These are phyloP conservation scores for Caloboletus inedulis DNA, from an alignment of 1,284 basidiomycete genomes.

Conservation along the genomic window DNA sequence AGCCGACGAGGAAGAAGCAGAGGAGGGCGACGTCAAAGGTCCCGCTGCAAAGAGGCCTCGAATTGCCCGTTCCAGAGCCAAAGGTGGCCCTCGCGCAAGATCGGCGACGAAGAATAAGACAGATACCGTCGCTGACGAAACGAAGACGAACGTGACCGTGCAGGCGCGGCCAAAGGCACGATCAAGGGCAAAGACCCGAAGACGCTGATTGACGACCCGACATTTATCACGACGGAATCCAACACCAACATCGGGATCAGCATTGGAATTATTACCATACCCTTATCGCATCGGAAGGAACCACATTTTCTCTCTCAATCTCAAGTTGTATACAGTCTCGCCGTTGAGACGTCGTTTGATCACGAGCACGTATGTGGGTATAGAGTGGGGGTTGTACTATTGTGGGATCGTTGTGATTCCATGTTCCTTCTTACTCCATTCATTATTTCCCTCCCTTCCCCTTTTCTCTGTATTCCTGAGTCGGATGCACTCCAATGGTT, in stretches of 20 bases:
- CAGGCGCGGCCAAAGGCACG: conserved; percentile 32
- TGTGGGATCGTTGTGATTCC: conserved; percentile 11
- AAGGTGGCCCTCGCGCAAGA: conserved; percentile 21
- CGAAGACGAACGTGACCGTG: conserved; percentile 19
- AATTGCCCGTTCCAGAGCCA: conserved; percentile 25
- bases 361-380: conserved; percentile 4
- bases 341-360: conserved; percentile 7
- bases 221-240: conserved; percentile 12
- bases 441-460: not conserved
- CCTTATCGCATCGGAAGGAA: conserved; percentile 21
- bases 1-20: conserved; percentile 14
- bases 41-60: conserved; percentile 22
- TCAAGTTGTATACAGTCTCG: conserved; percentile 25
- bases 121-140: conserved; percentile 9
- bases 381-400: conserved; percentile 19
- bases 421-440: conserved; percentile 2
- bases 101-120: conserved; percentile 21
- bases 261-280: conserved; percentile 24
- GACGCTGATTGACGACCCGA: conserved; percentile 24
- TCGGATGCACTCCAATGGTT: conserved; percentile 7
- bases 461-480: conserved; percentile 20
- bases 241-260: conserved; percentile 15
- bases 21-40: conserved; percentile 15
- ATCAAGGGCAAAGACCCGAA: conserved; percentile 30
- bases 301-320: conserved; percentile 22